Base-by-base conservation (phyloP, 306 rosid species). In the Inga oerstediana region DNA sequence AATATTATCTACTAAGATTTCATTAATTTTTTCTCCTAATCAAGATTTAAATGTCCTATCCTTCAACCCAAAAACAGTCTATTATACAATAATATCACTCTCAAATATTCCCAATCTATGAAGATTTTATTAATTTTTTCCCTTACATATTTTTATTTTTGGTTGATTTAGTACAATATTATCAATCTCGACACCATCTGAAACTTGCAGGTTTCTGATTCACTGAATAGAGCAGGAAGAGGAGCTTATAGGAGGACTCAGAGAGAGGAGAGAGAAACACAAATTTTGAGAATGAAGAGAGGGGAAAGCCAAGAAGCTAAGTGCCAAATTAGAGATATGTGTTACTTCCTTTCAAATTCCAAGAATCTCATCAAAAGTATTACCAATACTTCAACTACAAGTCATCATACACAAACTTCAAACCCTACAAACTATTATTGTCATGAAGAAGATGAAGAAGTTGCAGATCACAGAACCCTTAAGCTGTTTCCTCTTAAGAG, bases 401-500 rank as follows among this genome's bases (percentile, higher is more conserved):
- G 85, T 56, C 79, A 44, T 70, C 80, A 45, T 66, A 41, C 82
- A 64, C 83, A 88, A 49, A 37, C 52, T 43, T 80, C 82, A 24
- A 64, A 67, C 72, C 74, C 51, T 59, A 86, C 51, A 34, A 68
- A 54, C 19, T 81, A 41, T 24, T 81, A 66, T n/a, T n/a, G 67
- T 32, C 75, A 27, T 0, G 83, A 79, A 73, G 78, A 80, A 37
- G 85, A 34, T 0, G 82, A 78, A 72, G 78, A 80, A 44, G 85
- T 74, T 34, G 79, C 56, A 79, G 76, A 84, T 80, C 54, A 72
- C 45, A 35, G 78, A 13, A 91, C 94, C 20, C 93, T 91, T 0
- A 80, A 91, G 59, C 93, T 92, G 34, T 92, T 92, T 83, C 94
- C 97, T 59, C 85, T 61, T 2, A 27, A 83, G 59, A 85, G 85